These are phyloP conservation scores for Castanea crenata DNA, from an alignment of 306 rosid species.

Conservation along the genomic window DNA sequence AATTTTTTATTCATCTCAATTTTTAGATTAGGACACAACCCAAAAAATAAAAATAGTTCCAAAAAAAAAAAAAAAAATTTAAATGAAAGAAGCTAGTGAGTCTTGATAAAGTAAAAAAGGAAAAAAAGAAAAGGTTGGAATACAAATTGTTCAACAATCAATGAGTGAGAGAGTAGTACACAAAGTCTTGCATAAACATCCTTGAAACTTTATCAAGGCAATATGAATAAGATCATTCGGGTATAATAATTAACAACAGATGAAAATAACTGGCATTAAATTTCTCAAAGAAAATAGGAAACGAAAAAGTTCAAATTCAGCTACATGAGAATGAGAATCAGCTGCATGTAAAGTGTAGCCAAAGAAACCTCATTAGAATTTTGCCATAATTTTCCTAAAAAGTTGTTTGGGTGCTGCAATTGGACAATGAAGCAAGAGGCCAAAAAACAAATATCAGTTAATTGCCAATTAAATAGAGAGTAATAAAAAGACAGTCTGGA, in stretches of 20 bases:
- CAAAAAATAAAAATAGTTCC: too few relatives aligned
- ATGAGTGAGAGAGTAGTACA: neutral
- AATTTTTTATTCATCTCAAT: too few relatives aligned
- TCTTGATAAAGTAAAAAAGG: too few relatives aligned
- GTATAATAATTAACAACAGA: too few relatives aligned
- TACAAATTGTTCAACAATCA: neutral
- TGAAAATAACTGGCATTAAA: neutral
- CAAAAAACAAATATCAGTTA: slow-evolving; percentile 17
- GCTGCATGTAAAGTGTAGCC: slow-evolving; percentile 1
- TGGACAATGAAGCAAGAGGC: slow-evolving; percentile 21
- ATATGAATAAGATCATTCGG: neutral
- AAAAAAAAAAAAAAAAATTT: too few relatives aligned
- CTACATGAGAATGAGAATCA: slow-evolving; percentile 8
- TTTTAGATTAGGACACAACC: too few relatives aligned
- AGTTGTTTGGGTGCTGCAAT: slow-evolving; percentile 78
- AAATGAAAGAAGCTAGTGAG: too few relatives aligned
- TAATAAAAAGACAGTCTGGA: slow-evolving; percentile 10
- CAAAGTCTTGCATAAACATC: neutral
- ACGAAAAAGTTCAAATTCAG: neutral
- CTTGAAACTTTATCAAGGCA: neutral
- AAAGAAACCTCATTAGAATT: slow-evolving; percentile 46
- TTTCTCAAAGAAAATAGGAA: neutral
- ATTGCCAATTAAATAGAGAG: slow-evolving; percentile 17
- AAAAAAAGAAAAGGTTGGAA: too few relatives aligned
- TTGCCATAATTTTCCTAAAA: slow-evolving; percentile 58